Base-by-base conservation (phyloP, 2,329 filamentous ascomycete species). In the Alternaria viburni region DNA sequence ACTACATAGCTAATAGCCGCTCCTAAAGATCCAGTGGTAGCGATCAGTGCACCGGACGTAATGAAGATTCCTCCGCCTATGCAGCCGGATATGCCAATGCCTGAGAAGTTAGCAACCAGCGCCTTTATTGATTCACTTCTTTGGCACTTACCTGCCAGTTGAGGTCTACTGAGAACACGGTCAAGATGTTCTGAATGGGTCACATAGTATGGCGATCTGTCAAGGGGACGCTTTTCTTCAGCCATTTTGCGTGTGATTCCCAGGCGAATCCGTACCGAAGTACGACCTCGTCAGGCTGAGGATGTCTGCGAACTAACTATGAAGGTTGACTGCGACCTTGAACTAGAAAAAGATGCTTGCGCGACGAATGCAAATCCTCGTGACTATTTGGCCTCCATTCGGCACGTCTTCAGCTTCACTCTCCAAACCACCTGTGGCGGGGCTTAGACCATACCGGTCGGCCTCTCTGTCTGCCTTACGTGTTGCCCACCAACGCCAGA, bases 61-160 rank as follows among this genome's bases (percentile, higher is more conserved):
- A 73, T 62, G 46, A 73, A 70, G 11, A 73, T 61, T 3, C 71
- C 69, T 10, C 57, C 70, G 2, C 71, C 71, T 23, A 74, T 62
- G 44, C 64, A 68, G 6, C 69, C 70, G 10, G 70, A 72, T 17
- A 74, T 70, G 23, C 71, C 71, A 55, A 74, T 74, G 2, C 70
- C 70, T 72, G 26, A 7, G 17, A 4, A 17, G 45, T 54, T 26
- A 46, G 32, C 19, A 13, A 19, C 15, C 46, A 44, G 23, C 41
- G 4, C 5, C 4, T 5, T 5, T 9, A 3, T 13, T 17, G 30
- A 44, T 21, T 10, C 12, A 23, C 15, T n/a, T 1, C 23, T 32
- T 26, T 13, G n/a, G 28, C 17, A 25, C 49, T 28, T 59, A 71
- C 70, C 70, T 19, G 69, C 66, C 8, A 73, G 61, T 23, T 73